Evolutionary conservation across 2,329 filamentous ascomycete species (phyloP).

Genomic region (Verticillium albo-atrum): DNA sequence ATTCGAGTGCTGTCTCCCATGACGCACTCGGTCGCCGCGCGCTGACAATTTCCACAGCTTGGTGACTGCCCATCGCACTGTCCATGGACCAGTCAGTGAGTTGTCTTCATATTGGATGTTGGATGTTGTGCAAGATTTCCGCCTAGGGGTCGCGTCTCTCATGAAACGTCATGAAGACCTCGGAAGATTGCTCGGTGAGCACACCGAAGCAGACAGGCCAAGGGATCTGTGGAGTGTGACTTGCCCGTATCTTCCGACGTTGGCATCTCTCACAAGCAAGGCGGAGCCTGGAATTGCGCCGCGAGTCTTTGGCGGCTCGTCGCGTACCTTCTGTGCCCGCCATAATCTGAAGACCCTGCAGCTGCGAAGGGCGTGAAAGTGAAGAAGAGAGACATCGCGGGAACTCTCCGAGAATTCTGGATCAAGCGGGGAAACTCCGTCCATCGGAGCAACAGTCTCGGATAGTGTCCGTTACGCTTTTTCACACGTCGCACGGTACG

Average conservation of each 20-base stretch:
- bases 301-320: conserved; percentile 12
- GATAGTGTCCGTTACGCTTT: neutral
- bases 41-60: conserved; percentile 36
- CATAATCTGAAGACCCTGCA: conserved; percentile 1
- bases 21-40: conserved; percentile 33
- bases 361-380: neutral
- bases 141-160: no score
- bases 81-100: conserved; percentile 4
- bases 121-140: no score
- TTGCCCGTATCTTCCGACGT: conserved; percentile 43
- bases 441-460: neutral
- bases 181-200: neutral
- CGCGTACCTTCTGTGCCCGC: conserved; percentile 1
- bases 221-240: conserved; percentile 9
- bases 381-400: neutral
- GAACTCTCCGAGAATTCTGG: neutral
- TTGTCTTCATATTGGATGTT: no score
- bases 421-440: neutral
- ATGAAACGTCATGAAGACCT: no score
- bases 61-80: conserved; percentile 41
- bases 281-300: conserved; percentile 20
- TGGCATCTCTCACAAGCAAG: conserved; percentile 30
- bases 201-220: neutral
- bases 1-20: conserved; percentile 37
- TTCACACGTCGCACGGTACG: neutral